Evolutionary conservation across 2,329 filamentous ascomycete genomes (phyloP).

Genomic region (Colletotrichum cuscutae): DNA sequence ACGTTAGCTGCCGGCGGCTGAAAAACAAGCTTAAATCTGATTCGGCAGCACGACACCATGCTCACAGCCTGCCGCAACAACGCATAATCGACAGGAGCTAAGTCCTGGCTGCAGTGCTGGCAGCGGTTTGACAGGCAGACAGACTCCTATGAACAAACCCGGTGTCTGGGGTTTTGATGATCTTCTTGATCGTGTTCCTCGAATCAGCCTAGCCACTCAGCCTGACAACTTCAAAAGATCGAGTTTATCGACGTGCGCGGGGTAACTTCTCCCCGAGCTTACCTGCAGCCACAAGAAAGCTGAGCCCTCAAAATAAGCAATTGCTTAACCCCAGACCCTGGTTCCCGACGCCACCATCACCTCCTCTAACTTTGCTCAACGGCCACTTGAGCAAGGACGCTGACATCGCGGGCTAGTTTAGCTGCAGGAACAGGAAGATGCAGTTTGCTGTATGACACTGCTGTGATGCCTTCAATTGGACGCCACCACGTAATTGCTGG

Average conservation of each 20-base stretch:
- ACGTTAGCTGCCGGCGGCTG: background rate
- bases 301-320: slow-evolving; percentile 16
- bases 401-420: background rate
- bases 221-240: background rate
- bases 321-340: background rate
- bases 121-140: background rate
- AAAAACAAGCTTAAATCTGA: background rate
- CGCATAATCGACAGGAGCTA: background rate
- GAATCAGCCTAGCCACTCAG: slow-evolving; percentile 2
- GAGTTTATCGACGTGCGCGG: background rate
- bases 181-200: too few relatives aligned
- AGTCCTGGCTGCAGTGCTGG: background rate
- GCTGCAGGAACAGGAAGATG: background rate
- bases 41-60: background rate
- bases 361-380: background rate
- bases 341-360: slow-evolving; percentile 5
- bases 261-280: slow-evolving; percentile 15
- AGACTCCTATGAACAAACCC: background rate
- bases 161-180: background rate
- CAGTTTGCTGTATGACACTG: background rate
- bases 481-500: slow-evolving; percentile 3
- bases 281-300: background rate
- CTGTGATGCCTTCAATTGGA: background rate
- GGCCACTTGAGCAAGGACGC: background rate
- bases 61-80: slow-evolving; percentile 5